Base-by-base conservation (phyloP, 2,329 filamentous ascomycete genomes). In the Fusarium tjaetaba region DNA sequence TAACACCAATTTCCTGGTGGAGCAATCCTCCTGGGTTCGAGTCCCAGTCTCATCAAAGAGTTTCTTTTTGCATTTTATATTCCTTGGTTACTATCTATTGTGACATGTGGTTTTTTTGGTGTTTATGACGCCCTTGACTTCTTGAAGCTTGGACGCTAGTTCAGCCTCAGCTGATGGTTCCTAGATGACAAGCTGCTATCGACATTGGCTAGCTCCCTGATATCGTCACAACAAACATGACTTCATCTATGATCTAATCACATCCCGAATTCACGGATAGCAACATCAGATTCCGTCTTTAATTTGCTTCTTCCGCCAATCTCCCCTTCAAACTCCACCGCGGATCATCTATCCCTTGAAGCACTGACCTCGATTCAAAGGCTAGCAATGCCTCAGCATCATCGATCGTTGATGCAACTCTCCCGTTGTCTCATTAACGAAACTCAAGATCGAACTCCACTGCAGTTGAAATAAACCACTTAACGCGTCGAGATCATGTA, bases 1-100 rank as follows among this genome's bases (percentile, higher is more conserved):
- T 77, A 74, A 77, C 75, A 76, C 67, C 67, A 68, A 72, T 51
- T 77, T 77, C 75, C 75, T 77, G 75, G 57, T 77, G 75, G 73
- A 77, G 73, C 75, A 77, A 77, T 77, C 74, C 75, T 77, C 75
- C 74, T 77, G 75, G 75, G 75, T 77, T 77, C 75, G 72, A 77
- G 70, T 77, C 75, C 75, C 75, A 77, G 75, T 77, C 75, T 77
- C 72, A 77, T 77, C 73, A 77, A n/a, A 11, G 11, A 30, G 11
- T n/a, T 63, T 7, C 39, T 61, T 73, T 73, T 64, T 51, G 7
- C 7, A 10, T 18, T 48, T 60, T 30, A 3, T 8, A 5, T 1
- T 3, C n/a, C 16, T n/a, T 69, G 4, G 13, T 42, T 16, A 2
- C 3, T 3, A 5, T 20, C 3, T 1, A 15, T 20, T 22, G 4